Evolutionary conservation across 108 stramenopile genomes (phyloP).

Genomic region (Skeletonema costatum): DNA sequence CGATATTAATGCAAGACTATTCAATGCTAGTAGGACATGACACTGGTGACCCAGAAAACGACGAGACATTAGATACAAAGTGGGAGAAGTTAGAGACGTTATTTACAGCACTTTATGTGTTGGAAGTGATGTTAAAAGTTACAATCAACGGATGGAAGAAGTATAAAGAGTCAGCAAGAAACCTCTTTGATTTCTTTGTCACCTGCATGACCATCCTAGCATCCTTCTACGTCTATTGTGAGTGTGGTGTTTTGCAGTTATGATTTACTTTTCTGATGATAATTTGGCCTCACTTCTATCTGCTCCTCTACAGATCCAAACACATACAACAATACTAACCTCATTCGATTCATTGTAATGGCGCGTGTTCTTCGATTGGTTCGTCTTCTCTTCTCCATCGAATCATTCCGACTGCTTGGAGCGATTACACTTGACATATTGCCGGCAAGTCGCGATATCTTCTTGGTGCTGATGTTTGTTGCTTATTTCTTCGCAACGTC

Average conservation of each 20-base stretch:
- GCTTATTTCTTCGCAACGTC: conserved; percentile 67
- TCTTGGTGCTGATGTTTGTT: conserved; percentile 58
- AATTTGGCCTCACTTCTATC: neutral
- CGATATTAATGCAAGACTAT: conserved; percentile 71
- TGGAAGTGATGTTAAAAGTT: conserved; percentile 72
- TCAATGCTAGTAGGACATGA: conserved; percentile 41
- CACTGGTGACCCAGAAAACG: neutral
- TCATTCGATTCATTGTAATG: conserved; percentile 81
- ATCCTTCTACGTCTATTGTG: conserved; percentile 65
- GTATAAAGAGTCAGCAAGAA: conserved; percentile 59
- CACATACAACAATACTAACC: conserved; percentile 49
- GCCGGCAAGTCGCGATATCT: conserved; percentile 52
- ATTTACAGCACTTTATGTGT: conserved; percentile 66
- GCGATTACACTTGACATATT: conserved; percentile 56
- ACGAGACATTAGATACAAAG: conserved; percentile 46
- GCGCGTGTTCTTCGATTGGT: conserved; percentile 68
- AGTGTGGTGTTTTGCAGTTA: conserved; percentile 4
- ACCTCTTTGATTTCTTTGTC: conserved; percentile 72
- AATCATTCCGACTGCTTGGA: conserved; percentile 63
- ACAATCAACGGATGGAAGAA: conserved; percentile 64
- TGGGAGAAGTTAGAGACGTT: conserved; percentile 67
- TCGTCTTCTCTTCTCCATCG: conserved; percentile 59
- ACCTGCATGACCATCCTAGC: conserved; percentile 62
- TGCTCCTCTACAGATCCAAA: conserved; percentile 51
- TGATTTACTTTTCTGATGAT: neutral